Evolutionary conservation across 2,329 filamentous ascomycete species (phyloP).

Genomic region (Aspergillus latus): DNA sequence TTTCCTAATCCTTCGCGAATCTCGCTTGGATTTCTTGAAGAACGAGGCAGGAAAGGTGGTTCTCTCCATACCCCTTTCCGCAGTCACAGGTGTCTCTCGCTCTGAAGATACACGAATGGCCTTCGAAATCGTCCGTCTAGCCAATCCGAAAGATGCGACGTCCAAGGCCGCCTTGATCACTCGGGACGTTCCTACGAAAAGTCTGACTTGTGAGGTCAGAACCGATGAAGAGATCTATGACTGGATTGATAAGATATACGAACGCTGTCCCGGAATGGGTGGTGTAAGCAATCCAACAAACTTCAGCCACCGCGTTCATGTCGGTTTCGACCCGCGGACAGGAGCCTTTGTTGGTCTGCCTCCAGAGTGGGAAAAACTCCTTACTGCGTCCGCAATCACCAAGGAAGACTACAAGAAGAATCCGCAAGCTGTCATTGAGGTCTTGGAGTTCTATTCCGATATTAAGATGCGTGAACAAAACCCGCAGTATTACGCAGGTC

Average conservation of each 20-base stretch:
- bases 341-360: constrained; percentile 94
- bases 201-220: constrained; percentile 89
- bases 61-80: constrained; percentile 80
- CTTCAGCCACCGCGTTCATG: constrained; percentile 94
- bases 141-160: constrained; percentile 60
- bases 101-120: constrained; percentile 90
- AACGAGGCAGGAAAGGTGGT: constrained; percentile 82
- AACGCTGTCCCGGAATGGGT: constrained; percentile 93
- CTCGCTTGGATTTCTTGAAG: constrained; percentile 92
- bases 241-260: constrained; percentile 98
- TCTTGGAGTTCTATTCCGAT: constrained; percentile 68
- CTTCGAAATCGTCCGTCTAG: constrained; percentile 82
- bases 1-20: constrained; percentile 87
- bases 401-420: constrained; percentile 99
- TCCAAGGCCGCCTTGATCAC: constrained; percentile 70
- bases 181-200: constrained; percentile 76
- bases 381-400: constrained; percentile 94
- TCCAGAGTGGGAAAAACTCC: constrained; percentile 92
- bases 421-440: constrained; percentile 72
- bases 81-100: constrained; percentile 85
- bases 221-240: constrained; percentile 96
- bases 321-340: constrained; percentile 93
- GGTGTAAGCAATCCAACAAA: constrained; percentile 98
- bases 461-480: constrained; percentile 65
- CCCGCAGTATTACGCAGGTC: constrained; percentile 58